phyloP scores from a whole-genome alignment of 306 rosid species.

The Casuarina cunninghamiana region DNA sequence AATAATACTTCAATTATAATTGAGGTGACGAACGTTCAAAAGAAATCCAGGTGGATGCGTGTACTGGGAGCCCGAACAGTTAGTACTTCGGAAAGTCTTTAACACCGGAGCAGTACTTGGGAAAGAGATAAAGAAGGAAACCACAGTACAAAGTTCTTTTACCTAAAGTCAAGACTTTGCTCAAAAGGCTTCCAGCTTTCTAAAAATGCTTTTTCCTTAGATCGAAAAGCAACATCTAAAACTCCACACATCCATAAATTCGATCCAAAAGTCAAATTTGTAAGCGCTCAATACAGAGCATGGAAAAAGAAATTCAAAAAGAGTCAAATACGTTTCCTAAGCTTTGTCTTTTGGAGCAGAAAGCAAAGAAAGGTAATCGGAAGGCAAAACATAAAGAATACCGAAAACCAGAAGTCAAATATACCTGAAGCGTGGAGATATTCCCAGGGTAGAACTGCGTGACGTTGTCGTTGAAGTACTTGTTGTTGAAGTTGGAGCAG shows the following conservation, averaged over 20 bases:
- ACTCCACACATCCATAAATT: slow-evolving; percentile 6
- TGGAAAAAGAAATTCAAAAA: background rate
- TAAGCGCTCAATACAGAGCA: too few relatives aligned
- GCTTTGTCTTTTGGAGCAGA: background rate
- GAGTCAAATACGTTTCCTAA: background rate
- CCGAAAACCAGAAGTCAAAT: background rate
- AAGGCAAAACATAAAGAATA: background rate
- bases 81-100: background rate
- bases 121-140: background rate
- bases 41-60: background rate
- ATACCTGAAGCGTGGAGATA: slow-evolving; percentile 71
- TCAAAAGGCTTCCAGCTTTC: slow-evolving; percentile 13
- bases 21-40: background rate
- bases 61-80: background rate
- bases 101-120: background rate
- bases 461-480: slow-evolving; percentile 27
- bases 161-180: slow-evolving; percentile 2
- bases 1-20: background rate
- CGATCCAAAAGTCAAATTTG: background rate
- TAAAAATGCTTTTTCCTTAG: background rate
- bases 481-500: slow-evolving; percentile 28
- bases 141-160: slow-evolving; percentile 4
- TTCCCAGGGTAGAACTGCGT: slow-evolving; percentile 28
- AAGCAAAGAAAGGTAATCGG: background rate
- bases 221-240: background rate